Evolutionary conservation across 768 basidiomycete genomes (phyloP).

Genomic region (Leccinum rimulosum): DNA sequence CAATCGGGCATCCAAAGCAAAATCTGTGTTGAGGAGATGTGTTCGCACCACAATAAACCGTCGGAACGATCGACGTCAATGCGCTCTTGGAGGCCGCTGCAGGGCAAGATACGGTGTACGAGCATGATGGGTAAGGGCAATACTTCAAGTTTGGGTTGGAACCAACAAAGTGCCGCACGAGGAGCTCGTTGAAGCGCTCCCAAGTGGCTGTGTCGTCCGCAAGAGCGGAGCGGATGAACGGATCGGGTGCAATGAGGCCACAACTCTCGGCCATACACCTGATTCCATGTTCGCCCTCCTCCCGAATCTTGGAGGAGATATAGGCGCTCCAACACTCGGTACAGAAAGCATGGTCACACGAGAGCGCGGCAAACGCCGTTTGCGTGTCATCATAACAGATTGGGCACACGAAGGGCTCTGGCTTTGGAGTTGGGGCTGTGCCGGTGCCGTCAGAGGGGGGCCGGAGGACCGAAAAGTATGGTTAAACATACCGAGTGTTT

Average conservation of each 20-base stretch:
- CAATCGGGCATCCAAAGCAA: constrained; percentile 92
- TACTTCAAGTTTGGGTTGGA: constrained; percentile 83
- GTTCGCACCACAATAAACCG: constrained; percentile 76
- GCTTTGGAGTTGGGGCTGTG: constrained; percentile 26
- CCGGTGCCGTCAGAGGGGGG: neutral
- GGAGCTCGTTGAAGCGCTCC: constrained; percentile 79
- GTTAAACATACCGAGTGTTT: constrained; percentile 22
- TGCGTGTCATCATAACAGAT: constrained; percentile 87
- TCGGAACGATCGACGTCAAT: constrained; percentile 80
- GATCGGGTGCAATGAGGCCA: constrained; percentile 59
- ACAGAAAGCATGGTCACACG: constrained; percentile 86
- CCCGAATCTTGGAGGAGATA: constrained; percentile 73
- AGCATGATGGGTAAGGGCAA: constrained; percentile 94
- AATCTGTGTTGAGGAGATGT: constrained; percentile 65
- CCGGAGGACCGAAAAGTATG: neutral
- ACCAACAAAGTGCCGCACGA: constrained; percentile 87
- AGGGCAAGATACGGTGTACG: constrained; percentile 89
- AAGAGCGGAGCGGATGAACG: constrained; percentile 57
- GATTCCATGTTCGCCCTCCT: constrained; percentile 71
- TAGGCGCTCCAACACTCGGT: constrained; percentile 83
- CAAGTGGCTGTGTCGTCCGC: constrained; percentile 52
- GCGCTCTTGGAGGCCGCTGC: constrained; percentile 73
- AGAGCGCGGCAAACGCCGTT: constrained; percentile 67
- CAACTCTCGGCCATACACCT: constrained; percentile 84
- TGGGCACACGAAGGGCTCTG: constrained; percentile 76